phyloP scores from a whole-genome alignment of 371 early-diverging fungal genomes.

The Apophysomyces trapeziformis region DNA sequence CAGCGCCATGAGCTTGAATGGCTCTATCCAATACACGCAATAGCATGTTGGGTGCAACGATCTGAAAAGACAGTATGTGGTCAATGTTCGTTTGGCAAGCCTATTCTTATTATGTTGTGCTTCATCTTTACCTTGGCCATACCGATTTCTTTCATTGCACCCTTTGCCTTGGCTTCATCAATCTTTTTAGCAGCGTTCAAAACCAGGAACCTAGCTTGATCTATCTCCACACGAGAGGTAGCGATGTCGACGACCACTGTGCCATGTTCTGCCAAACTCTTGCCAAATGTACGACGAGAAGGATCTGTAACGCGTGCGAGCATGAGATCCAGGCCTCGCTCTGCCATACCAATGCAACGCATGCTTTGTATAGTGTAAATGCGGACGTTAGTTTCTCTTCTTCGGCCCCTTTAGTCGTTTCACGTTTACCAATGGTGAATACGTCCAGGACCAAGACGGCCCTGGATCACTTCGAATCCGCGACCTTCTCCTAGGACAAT shows the following conservation, averaged over 20 bases:
- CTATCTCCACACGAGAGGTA: constrained; percentile 86
- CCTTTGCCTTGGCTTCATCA: constrained; percentile 86
- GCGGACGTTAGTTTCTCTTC: no score
- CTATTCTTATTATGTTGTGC: background rate
- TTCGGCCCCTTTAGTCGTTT: no score
- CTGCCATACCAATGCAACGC: constrained; percentile 94
- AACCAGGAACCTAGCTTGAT: constrained; percentile 88
- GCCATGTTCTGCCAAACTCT: constrained; percentile 79
- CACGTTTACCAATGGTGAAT: constrained; percentile 66
- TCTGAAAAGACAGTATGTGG: constrained; percentile 24
- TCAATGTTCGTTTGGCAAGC: background rate
- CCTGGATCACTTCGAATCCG: constrained; percentile 97
- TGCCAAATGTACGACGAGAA: constrained; percentile 86
- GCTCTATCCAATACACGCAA: constrained; percentile 81
- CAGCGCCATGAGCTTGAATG: constrained; percentile 93
- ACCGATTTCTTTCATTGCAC: constrained; percentile 89
- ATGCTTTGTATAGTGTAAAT: constrained; percentile 63
- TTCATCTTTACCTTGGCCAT: constrained; percentile 85
- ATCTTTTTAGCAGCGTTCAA: constrained; percentile 90
- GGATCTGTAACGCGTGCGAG: constrained; percentile 85
- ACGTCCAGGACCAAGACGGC: constrained; percentile 91
- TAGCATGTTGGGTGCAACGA: constrained; percentile 78
- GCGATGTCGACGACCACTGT: constrained; percentile 83
- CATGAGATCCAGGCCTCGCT: constrained; percentile 88
- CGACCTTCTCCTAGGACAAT: constrained; percentile 94